A percentile compares a stretch with the other conserved stretches of the same genome.
These are phyloP conservation scores for Boletus mariae DNA, from an alignment of 1,284 basidiomycete species.

Conservation along the genomic window DNA sequence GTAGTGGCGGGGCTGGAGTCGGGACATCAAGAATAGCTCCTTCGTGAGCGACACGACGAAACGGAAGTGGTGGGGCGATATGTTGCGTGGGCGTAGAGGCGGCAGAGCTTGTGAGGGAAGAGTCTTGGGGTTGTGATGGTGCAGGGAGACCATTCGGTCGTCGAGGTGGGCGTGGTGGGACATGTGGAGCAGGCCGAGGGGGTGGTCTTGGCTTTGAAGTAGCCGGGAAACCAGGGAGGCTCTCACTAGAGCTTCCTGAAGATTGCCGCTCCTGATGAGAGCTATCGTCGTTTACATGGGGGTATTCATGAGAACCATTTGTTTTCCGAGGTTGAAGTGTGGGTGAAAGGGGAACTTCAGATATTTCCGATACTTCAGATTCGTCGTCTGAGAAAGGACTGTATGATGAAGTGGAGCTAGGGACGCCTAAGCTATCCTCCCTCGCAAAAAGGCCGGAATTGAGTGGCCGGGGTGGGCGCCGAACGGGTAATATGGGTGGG, in stretches of 20 bases:
- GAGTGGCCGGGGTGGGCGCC: conserved; percentile 10
- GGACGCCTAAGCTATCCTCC: conserved; percentile 23
- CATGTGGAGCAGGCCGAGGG: conserved; percentile 16
- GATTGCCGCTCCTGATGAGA: conserved; percentile 6
- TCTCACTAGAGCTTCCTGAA: conserved; percentile 25
- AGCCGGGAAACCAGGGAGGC: conserved; percentile 10
- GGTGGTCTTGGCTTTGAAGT: conserved; percentile 21
- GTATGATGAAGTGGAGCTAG: conserved; percentile 23
- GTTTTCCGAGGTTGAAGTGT: conserved; percentile 4
- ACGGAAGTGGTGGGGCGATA: conserved; percentile 26
- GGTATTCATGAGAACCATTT: conserved; percentile 2
- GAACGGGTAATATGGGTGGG: conserved; percentile 20
- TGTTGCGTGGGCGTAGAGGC: conserved; percentile 9
- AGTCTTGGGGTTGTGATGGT: not conserved
- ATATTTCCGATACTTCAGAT: conserved; percentile 27
- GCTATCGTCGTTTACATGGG: not conserved
- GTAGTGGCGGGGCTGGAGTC: conserved; percentile 25
- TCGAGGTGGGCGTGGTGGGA: conserved; percentile 22
- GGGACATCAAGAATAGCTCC: conserved; percentile 8
- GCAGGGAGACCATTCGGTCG: conserved; percentile 6
- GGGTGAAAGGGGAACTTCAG: conserved; percentile 13
- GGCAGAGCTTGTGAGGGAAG: not conserved
- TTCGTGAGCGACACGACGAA: conserved; percentile 17
- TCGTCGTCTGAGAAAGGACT: conserved; percentile 33
- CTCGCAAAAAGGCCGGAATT: conserved; percentile 20